Percentiles rank a stretch among this genome's conserved stretches.
Evolutionary conservation across 2,329 filamentous ascomycete genomes (phyloP).

Genomic region (Aspergillus ruber): DNA sequence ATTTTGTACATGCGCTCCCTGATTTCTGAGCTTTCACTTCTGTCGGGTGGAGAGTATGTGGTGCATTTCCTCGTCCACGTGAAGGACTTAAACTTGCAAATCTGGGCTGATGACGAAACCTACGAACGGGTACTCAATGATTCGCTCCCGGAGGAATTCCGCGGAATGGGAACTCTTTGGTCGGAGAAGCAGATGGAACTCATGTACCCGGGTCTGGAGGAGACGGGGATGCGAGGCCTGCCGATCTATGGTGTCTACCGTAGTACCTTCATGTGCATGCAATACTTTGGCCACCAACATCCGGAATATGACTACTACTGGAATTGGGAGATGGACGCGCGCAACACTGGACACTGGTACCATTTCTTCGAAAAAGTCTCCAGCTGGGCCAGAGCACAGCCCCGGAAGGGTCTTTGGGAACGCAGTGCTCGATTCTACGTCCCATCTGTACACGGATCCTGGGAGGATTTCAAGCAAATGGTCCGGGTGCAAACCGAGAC

Average conservation of each 20-base stretch:
- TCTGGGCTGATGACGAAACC: conserved; percentile 71
- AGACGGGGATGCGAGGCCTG: conserved; percentile 64
- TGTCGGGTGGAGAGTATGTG: conserved; percentile 73
- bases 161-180: conserved; percentile 83
- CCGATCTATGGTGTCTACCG: conserved; percentile 90
- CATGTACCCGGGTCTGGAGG: conserved; percentile 80
- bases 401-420: conserved; percentile 75
- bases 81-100: conserved; percentile 68
- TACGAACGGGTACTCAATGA: conserved; percentile 66
- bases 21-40: conserved; percentile 68
- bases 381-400: conserved; percentile 64
- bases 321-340: conserved; percentile 83
- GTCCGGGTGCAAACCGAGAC: conserved; percentile 68
- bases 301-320: conserved; percentile 76
- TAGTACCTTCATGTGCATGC: conserved; percentile 87
- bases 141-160: conserved; percentile 74
- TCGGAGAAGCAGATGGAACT: conserved; percentile 88
- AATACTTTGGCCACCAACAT: conserved; percentile 79
- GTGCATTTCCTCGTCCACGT: conserved; percentile 82
- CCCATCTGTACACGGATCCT: conserved; percentile 66
- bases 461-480: conserved; percentile 75
- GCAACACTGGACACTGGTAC: conserved; percentile 75
- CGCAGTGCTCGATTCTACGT: conserved; percentile 72
- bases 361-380: conserved; percentile 67
- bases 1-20: conserved; percentile 76